Percentiles rank a stretch among this genome's conserved stretches.
These are phyloP conservation scores for Epithemia pelagica DNA, from an alignment of 108 stramenopile genomes.

Conservation along the genomic window DNA sequence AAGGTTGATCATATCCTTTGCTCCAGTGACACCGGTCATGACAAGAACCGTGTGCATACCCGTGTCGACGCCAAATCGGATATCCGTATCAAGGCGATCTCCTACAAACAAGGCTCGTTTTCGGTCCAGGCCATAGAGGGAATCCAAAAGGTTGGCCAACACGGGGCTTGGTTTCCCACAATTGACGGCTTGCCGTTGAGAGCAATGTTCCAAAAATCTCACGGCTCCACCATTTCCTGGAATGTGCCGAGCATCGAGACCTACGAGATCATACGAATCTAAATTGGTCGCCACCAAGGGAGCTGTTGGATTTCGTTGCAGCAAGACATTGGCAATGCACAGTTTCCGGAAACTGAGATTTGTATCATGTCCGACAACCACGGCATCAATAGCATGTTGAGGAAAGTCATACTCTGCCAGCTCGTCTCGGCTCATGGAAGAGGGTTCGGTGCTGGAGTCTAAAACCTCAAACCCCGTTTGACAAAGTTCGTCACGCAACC, in stretches of 20 bases:
- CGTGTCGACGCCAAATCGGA: slow-evolving; percentile 62
- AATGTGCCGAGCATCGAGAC: slow-evolving; percentile 55
- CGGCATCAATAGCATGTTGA: slow-evolving; percentile 48
- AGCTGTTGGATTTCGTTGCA: slow-evolving; percentile 63
- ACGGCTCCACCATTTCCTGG: slow-evolving; percentile 73
- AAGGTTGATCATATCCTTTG: slow-evolving; percentile 24
- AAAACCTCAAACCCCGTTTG: slow-evolving; percentile 44
- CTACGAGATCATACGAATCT: slow-evolving; percentile 74
- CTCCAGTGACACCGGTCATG: slow-evolving; percentile 69
- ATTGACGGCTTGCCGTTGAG: slow-evolving; percentile 53
- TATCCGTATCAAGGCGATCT: slow-evolving; percentile 86
- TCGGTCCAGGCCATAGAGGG: slow-evolving; percentile 24
- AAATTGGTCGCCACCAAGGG: slow-evolving; percentile 76
- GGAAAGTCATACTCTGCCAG: slow-evolving; percentile 52
- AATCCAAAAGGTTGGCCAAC: slow-evolving; percentile 40
- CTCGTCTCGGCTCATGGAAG: slow-evolving; percentile 62
- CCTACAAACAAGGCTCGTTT: slow-evolving; percentile 71
- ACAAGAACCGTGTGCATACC: slow-evolving; percentile 68
- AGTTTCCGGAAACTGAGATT: slow-evolving; percentile 76
- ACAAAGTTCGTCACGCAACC: slow-evolving; percentile 61
- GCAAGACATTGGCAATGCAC: slow-evolving; percentile 60
- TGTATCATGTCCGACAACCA: slow-evolving; percentile 61
- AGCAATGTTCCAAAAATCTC: slow-evolving; percentile 50
- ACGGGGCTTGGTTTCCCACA: slow-evolving; percentile 73
- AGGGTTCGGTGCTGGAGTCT: slow-evolving; percentile 5